Evolutionary conservation across 768 basidiomycete species (phyloP).

Genomic region (Tricholoma furcatifolium): DNA sequence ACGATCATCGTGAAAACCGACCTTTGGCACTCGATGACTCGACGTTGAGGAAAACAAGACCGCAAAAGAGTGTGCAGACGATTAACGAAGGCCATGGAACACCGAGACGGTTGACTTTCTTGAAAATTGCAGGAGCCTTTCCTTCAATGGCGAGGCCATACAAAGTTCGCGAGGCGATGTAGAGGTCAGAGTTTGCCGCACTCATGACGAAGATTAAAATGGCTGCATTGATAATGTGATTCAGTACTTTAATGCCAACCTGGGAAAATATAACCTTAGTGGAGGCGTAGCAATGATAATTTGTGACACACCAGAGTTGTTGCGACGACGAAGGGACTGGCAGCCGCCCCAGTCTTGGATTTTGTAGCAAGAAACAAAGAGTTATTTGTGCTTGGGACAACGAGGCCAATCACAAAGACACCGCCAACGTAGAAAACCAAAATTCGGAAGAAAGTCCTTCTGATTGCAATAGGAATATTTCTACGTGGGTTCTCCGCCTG

Average conservation of each 20-base stretch:
- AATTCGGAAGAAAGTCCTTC: conserved; percentile 59
- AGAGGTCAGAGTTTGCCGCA: conserved; percentile 64
- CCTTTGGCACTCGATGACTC: conserved; percentile 49
- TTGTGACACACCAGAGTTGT: conserved; percentile 31
- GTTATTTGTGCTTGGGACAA: conserved; percentile 60
- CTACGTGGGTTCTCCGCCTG: conserved; percentile 70
- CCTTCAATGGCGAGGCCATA: conserved; percentile 50
- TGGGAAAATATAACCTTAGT: conserved; percentile 9
- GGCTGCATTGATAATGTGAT: conserved; percentile 64
- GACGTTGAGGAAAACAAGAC: conserved; percentile 59
- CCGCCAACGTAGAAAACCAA: conserved; percentile 64
- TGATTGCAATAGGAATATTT: conserved; percentile 72
- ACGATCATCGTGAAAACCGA: conserved; percentile 18
- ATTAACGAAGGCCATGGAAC: conserved; percentile 52
- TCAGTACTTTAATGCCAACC: conserved; percentile 57
- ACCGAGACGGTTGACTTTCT: conserved; percentile 41
- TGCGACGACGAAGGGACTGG: conserved; percentile 65
- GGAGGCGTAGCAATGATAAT: neutral
- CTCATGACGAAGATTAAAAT: conserved; percentile 67
- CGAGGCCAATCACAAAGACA: conserved; percentile 70
- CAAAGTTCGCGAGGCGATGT: conserved; percentile 47
- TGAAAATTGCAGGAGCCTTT: conserved; percentile 46
- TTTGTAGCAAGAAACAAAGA: conserved; percentile 46
- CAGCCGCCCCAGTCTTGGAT: conserved; percentile 50
- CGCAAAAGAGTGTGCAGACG: conserved; percentile 54